A percentile compares a stretch with the other conserved stretches of the same genome.
Evolutionary conservation across 768 basidiomycete genomes (phyloP).

Genomic region (Hygrophoropsis aurantiaca): DNA sequence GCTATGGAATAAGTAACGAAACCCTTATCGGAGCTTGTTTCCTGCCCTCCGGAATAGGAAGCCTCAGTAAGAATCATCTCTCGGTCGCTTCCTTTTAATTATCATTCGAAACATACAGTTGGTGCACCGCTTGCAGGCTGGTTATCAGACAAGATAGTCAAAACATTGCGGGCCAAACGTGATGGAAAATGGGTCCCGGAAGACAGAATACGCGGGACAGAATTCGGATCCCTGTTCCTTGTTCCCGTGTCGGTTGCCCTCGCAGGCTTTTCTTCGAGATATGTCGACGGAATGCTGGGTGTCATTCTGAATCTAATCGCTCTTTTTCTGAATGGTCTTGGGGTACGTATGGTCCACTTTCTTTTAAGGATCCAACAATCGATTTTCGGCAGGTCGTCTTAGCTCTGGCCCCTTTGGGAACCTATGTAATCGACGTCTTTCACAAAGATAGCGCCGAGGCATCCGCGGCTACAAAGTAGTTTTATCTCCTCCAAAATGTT

Average conservation of each 20-base stretch:
- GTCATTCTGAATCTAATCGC: constrained; percentile 47
- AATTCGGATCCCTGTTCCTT: constrained; percentile 42
- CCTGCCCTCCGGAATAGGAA: constrained; percentile 34
- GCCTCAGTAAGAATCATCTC: constrained; percentile 25
- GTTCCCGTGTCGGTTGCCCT: constrained; percentile 48
- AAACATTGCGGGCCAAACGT: constrained; percentile 43
- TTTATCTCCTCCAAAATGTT: constrained; percentile 4
- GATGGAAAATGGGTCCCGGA: constrained; percentile 61
- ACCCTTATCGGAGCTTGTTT: constrained; percentile 36
- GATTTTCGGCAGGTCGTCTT: constrained; percentile 43
- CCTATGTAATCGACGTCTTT: constrained; percentile 59
- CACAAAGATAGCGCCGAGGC: constrained; percentile 58
- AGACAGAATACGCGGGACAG: constrained; percentile 52
- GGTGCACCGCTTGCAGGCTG: constrained; percentile 57
- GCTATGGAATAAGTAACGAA: constrained; percentile 35
- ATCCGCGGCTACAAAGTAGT: constrained; percentile 52
- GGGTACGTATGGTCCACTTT: constrained; percentile 34
- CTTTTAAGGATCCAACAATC: no score
- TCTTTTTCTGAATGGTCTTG: constrained; percentile 58
- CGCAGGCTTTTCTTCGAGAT: constrained; percentile 46
- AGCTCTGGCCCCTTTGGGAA: constrained; percentile 48
- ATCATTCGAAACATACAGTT: constrained; percentile 31
- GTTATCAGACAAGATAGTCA: constrained; percentile 51
- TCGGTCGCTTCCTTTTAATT: neutral
- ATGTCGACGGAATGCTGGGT: constrained; percentile 45